Percentiles rank a stretch among this genome's conserved stretches.
These are phyloP conservation scores for Delphinella strobiligena DNA, from an alignment of 2,329 filamentous ascomycete species.

Conservation along the genomic window DNA sequence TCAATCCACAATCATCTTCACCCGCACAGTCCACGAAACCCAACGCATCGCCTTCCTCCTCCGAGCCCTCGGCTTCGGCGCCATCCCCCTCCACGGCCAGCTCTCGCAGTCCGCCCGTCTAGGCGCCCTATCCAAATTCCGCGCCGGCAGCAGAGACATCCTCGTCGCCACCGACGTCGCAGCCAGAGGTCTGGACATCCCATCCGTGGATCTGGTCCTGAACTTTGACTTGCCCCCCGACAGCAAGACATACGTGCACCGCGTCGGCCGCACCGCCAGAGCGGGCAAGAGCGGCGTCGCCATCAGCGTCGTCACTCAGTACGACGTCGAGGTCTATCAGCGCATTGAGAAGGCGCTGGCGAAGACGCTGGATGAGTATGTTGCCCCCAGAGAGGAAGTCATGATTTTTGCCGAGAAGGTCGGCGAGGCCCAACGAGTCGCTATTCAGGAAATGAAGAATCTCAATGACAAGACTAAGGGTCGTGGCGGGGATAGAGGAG, in stretches of 20 bases:
- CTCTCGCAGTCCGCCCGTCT: constrained; percentile 78
- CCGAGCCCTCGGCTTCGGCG: constrained; percentile 72
- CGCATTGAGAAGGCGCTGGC: constrained; percentile 75
- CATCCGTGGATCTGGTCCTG: constrained; percentile 75
- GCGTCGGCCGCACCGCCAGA: constrained; percentile 77
- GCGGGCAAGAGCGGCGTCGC: constrained; percentile 77
- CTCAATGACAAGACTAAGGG: constrained; percentile 54
- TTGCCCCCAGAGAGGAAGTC: constrained; percentile 66
- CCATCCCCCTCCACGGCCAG: constrained; percentile 76
- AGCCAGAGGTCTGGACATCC: constrained; percentile 83
- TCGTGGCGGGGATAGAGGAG: constrained; percentile 32
- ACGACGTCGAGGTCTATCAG: constrained; percentile 64
- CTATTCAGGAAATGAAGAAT: constrained; percentile 70
- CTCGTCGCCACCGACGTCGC: constrained; percentile 92
- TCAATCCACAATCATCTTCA: constrained; percentile 83
- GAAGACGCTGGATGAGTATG: constrained; percentile 60
- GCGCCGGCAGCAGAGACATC: constrained; percentile 65
- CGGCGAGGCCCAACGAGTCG: constrained; percentile 70
- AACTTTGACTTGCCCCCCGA: constrained; percentile 78
- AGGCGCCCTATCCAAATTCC: constrained; percentile 84
- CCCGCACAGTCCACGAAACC: constrained; percentile 80
- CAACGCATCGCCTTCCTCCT: constrained; percentile 76
- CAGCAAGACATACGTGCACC: constrained; percentile 82
- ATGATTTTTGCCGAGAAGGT: constrained; percentile 70
- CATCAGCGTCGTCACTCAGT: constrained; percentile 58